phyloP scores from a whole-genome alignment of 257 asterid species.

The Solanum clarkiae region DNA sequence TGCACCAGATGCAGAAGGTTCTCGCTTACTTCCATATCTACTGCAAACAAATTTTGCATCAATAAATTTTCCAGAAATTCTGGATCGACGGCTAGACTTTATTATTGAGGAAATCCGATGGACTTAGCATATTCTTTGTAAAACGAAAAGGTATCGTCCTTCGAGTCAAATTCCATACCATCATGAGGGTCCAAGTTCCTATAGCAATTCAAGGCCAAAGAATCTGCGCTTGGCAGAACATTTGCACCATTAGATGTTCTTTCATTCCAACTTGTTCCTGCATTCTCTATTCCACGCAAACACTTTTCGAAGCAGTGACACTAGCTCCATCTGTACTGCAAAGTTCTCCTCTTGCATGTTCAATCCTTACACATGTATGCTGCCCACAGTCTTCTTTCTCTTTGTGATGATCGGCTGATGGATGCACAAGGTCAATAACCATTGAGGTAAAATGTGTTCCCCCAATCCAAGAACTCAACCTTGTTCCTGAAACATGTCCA shows the following conservation, averaged over 20 bases:
- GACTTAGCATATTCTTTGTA: constrained; percentile 32
- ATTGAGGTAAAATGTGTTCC: constrained; percentile 2
- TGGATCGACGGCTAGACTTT: constrained; percentile 47
- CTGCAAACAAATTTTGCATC: constrained; percentile 48
- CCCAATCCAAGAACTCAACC: neutral
- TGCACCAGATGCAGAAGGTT: constrained; percentile 6
- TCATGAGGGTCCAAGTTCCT: constrained; percentile 19
- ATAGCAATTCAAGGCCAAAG: neutral
- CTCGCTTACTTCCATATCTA: constrained; percentile 31
- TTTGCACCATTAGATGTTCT: neutral
- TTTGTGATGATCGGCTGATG: constrained; percentile 3
- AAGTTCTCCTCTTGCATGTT: neutral
- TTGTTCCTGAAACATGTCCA: neutral
- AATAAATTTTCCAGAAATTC: constrained; percentile 42
- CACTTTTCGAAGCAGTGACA: neutral
- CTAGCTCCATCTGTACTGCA: constrained; percentile 7
- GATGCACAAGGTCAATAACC: constrained; percentile 18
- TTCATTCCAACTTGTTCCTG: neutral
- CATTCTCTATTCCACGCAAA: neutral
- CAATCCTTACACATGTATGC: neutral
- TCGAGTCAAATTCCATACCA: constrained; percentile 39
- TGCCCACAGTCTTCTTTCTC: neutral
- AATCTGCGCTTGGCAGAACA: constrained; percentile 2
- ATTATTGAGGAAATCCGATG: constrained; percentile 33
- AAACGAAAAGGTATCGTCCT: constrained; percentile 37